Base-by-base conservation (phyloP, 768 basidiomycete genomes). In the Termitomyces titanicus region DNA sequence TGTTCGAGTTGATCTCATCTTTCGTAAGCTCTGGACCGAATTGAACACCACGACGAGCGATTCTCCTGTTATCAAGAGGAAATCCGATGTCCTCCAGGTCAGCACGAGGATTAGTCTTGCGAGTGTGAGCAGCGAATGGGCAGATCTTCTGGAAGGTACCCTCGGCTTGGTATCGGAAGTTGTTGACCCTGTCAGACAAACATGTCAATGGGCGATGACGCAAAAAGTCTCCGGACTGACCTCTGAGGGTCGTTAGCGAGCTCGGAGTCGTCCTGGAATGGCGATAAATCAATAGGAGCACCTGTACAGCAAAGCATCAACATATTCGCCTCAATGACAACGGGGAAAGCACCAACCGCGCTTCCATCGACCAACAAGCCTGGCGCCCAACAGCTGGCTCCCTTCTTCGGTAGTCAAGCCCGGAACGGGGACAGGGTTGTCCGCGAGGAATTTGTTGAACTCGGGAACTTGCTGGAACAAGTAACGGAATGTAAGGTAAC, bases 361-460 rank as follows among this genome's bases (percentile, higher is more conserved):
- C 73, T 79, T 80, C 80, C 80, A 82, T 18, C 82, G 70, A 12
- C 82, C 82, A 22, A 82, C 70, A 57, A 82, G 68, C 50, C 81
- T 72, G 17, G 81, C 81, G 38, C 80, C 80, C 17, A 78, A 69
- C n/a, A 81, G 70, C 18, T 76, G 79, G 39, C 74, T 74, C 17
- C 80, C 78, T 54, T 79, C 66, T 48, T 72, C 60, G 8, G 56
- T 55, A 1, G 70, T 69, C 45, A 80, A 61, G 1, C 72, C 73
- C 17, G 68, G 67, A 45, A 68, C 53, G 17, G 61, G 57, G 27
- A 79, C 60, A 6, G 79, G 73, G 60, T 81, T 71, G 46, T 68
- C 62, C 17, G 63, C 62, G 47, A 80, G 64, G 69, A 78, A 81
- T 7, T 74, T 61, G 64, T 79, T 63, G 65, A 80, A 82, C 55